Evolutionary conservation across 2,329 filamentous ascomycete species (phyloP).

Genomic region (Septoria petroselini): DNA sequence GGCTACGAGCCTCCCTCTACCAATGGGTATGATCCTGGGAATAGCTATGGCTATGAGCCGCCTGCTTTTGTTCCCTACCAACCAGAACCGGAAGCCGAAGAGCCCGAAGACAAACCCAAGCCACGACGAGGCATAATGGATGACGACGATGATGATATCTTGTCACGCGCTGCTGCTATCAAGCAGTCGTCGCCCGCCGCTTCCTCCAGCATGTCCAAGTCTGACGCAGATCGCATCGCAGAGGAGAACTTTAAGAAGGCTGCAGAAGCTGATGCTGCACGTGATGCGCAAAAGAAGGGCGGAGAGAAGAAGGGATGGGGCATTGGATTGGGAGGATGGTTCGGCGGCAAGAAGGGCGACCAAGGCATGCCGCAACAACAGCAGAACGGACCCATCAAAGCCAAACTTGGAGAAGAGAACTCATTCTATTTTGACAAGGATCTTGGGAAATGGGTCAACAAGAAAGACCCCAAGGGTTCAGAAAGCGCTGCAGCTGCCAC

Average conservation of each 20-base stretch:
- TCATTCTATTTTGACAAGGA: slow-evolving; percentile 93
- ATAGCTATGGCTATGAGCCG: slow-evolving; percentile 52
- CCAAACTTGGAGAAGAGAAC: slow-evolving; percentile 90
- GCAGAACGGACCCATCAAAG: slow-evolving; percentile 67
- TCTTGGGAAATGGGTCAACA: slow-evolving; percentile 98
- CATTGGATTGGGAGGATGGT: slow-evolving; percentile 76
- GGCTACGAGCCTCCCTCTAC: slow-evolving; percentile 53
- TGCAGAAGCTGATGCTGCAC: slow-evolving; percentile 68
- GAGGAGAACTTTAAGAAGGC: slow-evolving; percentile 82
- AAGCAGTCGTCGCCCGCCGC: slow-evolving; percentile 32
- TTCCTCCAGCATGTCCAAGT: slow-evolving; percentile 20
- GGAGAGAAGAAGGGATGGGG: slow-evolving; percentile 53
- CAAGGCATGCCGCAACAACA: slow-evolving; percentile 57
- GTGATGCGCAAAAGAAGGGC: slow-evolving; percentile 45
- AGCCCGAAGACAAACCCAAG: slow-evolving; percentile 47
- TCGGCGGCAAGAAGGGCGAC: slow-evolving; percentile 59
- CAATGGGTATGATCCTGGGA: slow-evolving; percentile 56
- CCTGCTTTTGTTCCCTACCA: slow-evolving; percentile 49
- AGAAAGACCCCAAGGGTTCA: slow-evolving; percentile 65
- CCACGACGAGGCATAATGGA: slow-evolving; percentile 76
- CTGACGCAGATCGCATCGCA: slow-evolving; percentile 64
- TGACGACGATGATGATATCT: slow-evolving; percentile 62
- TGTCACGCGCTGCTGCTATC: slow-evolving; percentile 49
- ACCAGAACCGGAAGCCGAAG: slow-evolving; percentile 52
- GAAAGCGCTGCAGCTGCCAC: slow-evolving; percentile 55